Percentiles rank a stretch among this genome's conserved stretches.
phyloP scores from a whole-genome alignment of 2,329 filamentous ascomycete genomes.

The Aureobasidium namibiae region DNA sequence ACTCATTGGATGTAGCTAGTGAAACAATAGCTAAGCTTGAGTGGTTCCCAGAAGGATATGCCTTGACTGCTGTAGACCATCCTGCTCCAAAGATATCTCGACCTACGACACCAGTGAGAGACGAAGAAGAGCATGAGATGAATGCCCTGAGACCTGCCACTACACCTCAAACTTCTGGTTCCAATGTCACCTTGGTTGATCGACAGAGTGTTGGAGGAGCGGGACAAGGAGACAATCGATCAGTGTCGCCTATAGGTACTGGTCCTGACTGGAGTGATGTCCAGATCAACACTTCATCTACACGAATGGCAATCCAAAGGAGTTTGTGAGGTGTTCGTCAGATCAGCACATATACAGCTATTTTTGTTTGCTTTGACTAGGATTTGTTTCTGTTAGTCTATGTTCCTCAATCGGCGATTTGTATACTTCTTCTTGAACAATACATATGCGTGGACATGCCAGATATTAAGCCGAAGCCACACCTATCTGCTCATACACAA shows the following conservation, averaged over 20 bases:
- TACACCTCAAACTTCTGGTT: not conserved
- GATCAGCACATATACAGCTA: not conserved
- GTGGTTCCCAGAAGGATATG: not conserved
- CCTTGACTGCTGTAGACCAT: not conserved
- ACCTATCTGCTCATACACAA: not conserved
- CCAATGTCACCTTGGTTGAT: not conserved
- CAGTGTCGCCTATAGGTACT: not conserved
- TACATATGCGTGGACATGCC: not conserved
- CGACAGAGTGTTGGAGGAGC: not conserved
- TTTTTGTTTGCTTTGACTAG: not conserved
- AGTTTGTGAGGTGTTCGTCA: not conserved
- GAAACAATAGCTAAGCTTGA: not conserved
- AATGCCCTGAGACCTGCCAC: not conserved
- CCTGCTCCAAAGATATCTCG: not conserved
- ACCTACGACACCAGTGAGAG: not conserved
- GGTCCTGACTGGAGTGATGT: not conserved
- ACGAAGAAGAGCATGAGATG: not conserved
- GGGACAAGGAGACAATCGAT: not conserved
- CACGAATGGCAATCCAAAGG: not conserved
- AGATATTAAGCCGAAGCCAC: not conserved
- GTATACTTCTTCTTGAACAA: not conserved
- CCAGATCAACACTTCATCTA: not conserved
- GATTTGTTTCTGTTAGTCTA: not conserved
- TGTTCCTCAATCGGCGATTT: not conserved
- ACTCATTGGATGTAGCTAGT: not conserved